Conservation (phyloP, 2,329 filamentous ascomycete species). For the Phaeosphaeriaceae sp. region DNA sequence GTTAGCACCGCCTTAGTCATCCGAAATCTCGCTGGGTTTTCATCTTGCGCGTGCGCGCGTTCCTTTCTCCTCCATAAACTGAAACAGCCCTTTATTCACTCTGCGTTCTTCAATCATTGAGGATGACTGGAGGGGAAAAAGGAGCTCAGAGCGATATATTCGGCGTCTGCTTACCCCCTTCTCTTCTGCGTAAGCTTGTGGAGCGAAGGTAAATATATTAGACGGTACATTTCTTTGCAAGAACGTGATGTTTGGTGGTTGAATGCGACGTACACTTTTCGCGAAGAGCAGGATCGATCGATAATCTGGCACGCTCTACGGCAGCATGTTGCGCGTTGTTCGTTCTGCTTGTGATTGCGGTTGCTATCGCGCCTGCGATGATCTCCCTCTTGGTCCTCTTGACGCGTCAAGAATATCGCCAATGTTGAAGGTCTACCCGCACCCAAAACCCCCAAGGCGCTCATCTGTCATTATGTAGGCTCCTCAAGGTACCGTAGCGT, state of each 20-base stretch:
- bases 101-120: conserved; percentile 66
- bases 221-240: conserved; percentile 50
- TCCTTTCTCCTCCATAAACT: conserved; percentile 47
- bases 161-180: conserved; percentile 65
- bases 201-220: conserved; percentile 56
- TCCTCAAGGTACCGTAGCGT: no score
- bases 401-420: no score
- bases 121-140: conserved; percentile 71
- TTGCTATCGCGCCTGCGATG: background rate
- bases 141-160: conserved; percentile 61
- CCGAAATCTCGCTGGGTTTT: conserved; percentile 24
- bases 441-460: no score
- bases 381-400: background rate
- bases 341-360: background rate
- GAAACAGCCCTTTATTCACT: conserved; percentile 67
- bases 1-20: conserved; percentile 35
- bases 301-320: background rate
- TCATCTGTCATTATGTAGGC: no score
- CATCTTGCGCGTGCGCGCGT: conserved; percentile 30
- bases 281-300: background rate
- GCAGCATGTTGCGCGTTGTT: background rate
- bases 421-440: no score
- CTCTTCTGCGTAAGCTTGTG: conserved; percentile 53
- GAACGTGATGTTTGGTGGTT: background rate
- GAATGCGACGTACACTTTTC: background rate